Conservation (phyloP, 139 green algal genomes). For the Dunaliella primolecta region DNA sequence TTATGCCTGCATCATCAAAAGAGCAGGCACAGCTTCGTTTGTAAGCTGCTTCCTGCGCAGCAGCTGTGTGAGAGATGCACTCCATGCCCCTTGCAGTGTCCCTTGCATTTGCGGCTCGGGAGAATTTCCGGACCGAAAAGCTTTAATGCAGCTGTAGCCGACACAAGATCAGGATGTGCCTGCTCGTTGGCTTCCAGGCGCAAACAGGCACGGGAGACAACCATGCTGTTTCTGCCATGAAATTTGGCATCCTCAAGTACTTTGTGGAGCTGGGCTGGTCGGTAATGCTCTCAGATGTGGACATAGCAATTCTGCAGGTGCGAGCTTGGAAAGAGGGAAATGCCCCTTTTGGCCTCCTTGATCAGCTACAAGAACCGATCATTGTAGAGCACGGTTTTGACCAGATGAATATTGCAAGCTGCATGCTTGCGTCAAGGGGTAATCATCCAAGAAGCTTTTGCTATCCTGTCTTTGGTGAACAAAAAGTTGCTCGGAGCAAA, state of each 20-base stretch:
- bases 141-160: neutral
- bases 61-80: neutral
- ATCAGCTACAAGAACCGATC: too few species aligned
- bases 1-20: neutral
- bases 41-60: neutral
- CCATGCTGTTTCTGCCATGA: conserved; percentile 76
- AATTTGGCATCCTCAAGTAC: conserved; percentile 88
- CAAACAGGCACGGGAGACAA: conserved; percentile 68
- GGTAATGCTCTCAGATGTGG: conserved; percentile 93
- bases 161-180: neutral
- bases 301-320: conserved; percentile 80
- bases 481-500: too few species aligned
- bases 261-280: conserved; percentile 87
- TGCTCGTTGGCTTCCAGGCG: neutral
- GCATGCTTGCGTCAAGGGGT: too few species aligned
- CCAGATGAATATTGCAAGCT: too few species aligned
- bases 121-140: neutral
- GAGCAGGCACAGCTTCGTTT: neutral
- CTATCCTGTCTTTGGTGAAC: too few species aligned
- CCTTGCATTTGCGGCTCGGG: neutral
- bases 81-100: neutral
- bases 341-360: too few species aligned
- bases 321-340: too few species aligned
- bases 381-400: too few species aligned
- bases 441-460: too few species aligned